Evolutionary conservation across 768 basidiomycete species (phyloP), one percentile per base, ranked within the genome.

Genomic region (Leccinum truebloodii): DNA sequence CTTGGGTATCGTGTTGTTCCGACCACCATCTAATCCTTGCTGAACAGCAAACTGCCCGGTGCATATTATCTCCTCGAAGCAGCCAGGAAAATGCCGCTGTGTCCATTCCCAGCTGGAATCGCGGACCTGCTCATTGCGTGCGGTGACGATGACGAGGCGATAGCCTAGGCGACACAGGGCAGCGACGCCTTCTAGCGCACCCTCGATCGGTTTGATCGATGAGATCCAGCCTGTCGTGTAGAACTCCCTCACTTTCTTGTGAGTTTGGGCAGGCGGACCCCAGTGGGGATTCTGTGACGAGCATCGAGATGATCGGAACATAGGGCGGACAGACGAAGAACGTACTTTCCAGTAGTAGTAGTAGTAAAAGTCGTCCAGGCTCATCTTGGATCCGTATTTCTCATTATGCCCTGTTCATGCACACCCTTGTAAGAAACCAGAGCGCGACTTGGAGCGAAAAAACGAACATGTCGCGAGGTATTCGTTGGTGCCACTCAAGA

Each of bases 311-410:
- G 58, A 61, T 55, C 55, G 6, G 41, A 28, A 28, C 48, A 18
- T 16, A 55, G 37, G 39, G 13, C 26, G 9, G 48, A 16, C 52
- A 37, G 24, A 30, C 9, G 28, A 41, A 22, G 28, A 30, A 46
- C 71, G 54, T 54, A 83, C 88, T 80, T 87, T 89, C 89, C 89
- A 90, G 68, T 87, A 89, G 70, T 87, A 88, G 65, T 88, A 89
- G 68, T 90, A 90, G 64, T 85, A 84, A 69, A 88, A 89, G 55
- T 81, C 65, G n/a, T 79, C 74, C 50, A 83, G 56, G 34, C 76
- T 76, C 78, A 90, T 86, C 26, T 60, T 44, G 4, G 86, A 84
- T 14, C 82, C 83, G 66, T 82, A 85, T 9, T 68, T 69, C 24
- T 79, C 78, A 60, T 90, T 90, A 64, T 90, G 88, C 88, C 88